Base-by-base conservation (phyloP, 179 eudicot species). In the Spergularia azorica region DNA sequence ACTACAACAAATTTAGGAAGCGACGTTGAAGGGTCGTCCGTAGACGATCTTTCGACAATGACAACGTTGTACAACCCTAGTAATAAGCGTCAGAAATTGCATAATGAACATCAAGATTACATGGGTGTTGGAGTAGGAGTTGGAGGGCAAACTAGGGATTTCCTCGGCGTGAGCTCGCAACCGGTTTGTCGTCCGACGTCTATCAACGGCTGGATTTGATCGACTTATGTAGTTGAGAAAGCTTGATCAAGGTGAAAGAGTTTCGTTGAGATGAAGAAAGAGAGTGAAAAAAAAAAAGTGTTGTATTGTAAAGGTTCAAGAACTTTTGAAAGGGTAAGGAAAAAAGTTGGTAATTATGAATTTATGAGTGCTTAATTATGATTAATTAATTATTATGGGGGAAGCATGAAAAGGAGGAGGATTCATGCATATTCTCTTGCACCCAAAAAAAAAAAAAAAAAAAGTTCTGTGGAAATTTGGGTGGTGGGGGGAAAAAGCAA, bases 141-240 rank as follows among this genome's bases (percentile, higher is more conserved):
- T 41, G 84, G 82, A 75, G 94, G 92, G 69, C 83, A 90, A 77
- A 90, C 97, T 39, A 79, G 95, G 81, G 97, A 92, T 85, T 92
- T 92, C 82, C 82, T 92, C 36, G 97, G 97, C 10, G 95, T 92
- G 38, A 87, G 92, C 20, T 75, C 83, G 43, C 90, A 83, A 61
- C 54, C 90, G 59, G 80, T 83, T 13, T 89, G 90, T 81, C 86
- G 79, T 52, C 89, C 92, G 12, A 67, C 96, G 3, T 83, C 92
- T 13, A 79, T 87, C 72, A 85, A 90, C 17, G 91, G 89, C 36
- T 88, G 93, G 93, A 86, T 89, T 78, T n/a, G n/a, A n/a, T n/a
- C n/a, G n/a, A n/a, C n/a, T n/a, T n/a, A n/a, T n/a, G n/a, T n/a
- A n/a, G n/a, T n/a, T n/a, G n/a, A n/a, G n/a, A n/a, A n/a, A n/a